Conservation (phyloP, 1,284 basidiomycete genomes). For the Melampsora larici-populina region DNA sequence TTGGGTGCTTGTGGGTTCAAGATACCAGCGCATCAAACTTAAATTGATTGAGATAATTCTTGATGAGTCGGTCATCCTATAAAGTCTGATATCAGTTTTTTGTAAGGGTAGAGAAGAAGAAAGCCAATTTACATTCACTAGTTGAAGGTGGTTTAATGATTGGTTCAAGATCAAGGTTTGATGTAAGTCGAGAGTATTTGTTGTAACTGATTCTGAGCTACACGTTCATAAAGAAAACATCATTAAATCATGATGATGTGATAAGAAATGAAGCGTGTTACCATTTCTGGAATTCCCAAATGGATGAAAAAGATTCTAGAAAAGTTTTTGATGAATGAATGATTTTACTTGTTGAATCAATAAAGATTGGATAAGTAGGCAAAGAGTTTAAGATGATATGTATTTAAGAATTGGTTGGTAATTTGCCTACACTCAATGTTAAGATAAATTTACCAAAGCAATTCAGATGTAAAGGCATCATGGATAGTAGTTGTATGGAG, state of each 20-base stretch:
- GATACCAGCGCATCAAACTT: background rate
- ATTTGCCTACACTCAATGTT: slow-evolving; percentile 9
- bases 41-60: background rate
- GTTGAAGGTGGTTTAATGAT: slow-evolving; percentile 4
- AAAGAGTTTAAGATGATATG: slow-evolving; percentile 5
- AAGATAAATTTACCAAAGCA: background rate
- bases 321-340: slow-evolving; percentile 7
- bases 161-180: background rate
- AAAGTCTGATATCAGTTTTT: background rate
- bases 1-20: background rate
- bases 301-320: background rate
- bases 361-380: slow-evolving; percentile 17
- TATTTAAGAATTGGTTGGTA: slow-evolving; percentile 27
- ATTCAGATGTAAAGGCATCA: background rate
- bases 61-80: background rate
- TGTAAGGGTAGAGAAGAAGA: background rate
- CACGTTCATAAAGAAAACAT: background rate
- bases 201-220: slow-evolving; percentile 22
- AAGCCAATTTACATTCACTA: background rate
- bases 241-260: background rate
- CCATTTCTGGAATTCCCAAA: slow-evolving; percentile 19
- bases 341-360: background rate
- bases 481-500: too few species aligned
- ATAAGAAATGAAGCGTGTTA: too few species aligned
- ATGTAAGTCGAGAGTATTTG: background rate